Percentiles rank a stretch among this genome's conserved stretches.
Evolutionary conservation across 1,284 basidiomycete species (phyloP).

Genomic region (Pyrrhoderma noxium): DNA sequence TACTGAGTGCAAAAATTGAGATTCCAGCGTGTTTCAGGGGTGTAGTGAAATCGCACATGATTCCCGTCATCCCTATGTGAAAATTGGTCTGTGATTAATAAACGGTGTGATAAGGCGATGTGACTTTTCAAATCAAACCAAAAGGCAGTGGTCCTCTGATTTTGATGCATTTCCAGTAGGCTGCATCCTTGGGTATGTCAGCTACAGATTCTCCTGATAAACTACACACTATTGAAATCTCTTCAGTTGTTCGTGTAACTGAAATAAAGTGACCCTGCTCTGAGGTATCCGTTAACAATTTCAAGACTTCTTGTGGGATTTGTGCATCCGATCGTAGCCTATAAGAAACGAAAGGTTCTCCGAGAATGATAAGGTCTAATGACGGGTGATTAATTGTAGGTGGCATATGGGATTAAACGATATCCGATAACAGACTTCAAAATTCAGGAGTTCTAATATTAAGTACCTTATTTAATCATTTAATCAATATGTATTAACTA

Average conservation of each 20-base stretch:
- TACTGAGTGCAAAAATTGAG: conserved; percentile 58
- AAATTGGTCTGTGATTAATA: background rate
- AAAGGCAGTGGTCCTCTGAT: conserved; percentile 64
- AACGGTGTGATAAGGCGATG: background rate
- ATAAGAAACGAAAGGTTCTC: conserved; percentile 50
- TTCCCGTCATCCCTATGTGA: conserved; percentile 45
- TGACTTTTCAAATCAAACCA: conserved; percentile 30
- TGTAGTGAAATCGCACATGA: conserved; percentile 47
- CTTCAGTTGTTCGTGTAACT: conserved; percentile 51
- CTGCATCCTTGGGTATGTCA: conserved; percentile 22
- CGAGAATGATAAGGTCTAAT: conserved; percentile 45
- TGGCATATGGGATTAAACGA: conserved; percentile 41
- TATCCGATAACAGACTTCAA: too few species aligned
- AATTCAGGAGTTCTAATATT: too few species aligned
- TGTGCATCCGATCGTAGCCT: conserved; percentile 33
- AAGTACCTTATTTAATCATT: too few species aligned
- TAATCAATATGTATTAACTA: too few species aligned
- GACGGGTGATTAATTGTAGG: conserved; percentile 40
- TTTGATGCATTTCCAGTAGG: conserved; percentile 52
- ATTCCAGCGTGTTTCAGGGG: conserved; percentile 50
- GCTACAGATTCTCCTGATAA: conserved; percentile 29
- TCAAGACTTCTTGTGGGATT: conserved; percentile 25
- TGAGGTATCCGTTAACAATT: conserved; percentile 18
- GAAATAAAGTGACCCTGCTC: conserved; percentile 38
- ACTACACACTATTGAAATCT: conserved; percentile 51